These are phyloP conservation scores for Rubia yunnanensis DNA, from an alignment of 257 asterid genomes.

Conservation along the genomic window DNA sequence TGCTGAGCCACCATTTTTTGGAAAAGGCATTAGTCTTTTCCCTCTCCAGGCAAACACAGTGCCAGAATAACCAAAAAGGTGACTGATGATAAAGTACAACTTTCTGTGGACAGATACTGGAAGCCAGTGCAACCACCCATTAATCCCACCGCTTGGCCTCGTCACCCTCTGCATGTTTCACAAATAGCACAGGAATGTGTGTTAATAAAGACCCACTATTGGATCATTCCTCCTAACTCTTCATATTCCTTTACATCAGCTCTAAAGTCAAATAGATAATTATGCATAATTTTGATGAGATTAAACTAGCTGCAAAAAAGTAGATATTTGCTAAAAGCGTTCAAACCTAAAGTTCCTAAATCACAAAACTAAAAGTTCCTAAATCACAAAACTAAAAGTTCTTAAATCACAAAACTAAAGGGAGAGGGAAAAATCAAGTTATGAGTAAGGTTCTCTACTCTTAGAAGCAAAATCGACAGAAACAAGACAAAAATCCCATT, in stretches of 20 bases:
- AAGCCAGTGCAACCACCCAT: conserved; percentile 90
- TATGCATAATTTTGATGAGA: neutral
- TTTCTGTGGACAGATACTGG: conserved; percentile 84
- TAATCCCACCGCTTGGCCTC: conserved; percentile 92
- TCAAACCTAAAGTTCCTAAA: neutral
- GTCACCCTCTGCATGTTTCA: conserved; percentile 63
- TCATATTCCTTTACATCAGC: neutral
- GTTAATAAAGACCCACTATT: no score
- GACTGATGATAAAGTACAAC: conserved; percentile 53
- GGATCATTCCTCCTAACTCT: no score
- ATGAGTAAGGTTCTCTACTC: neutral
- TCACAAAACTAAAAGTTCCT: neutral
- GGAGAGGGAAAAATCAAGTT: neutral
- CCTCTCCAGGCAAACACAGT: conserved; percentile 41
- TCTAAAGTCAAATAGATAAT: neutral
- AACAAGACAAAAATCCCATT: neutral
- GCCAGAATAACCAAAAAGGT: conserved; percentile 39
- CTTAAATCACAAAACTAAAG: neutral
- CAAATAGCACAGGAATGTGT: conserved; percentile 7
- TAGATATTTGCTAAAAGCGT: neutral
- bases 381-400: neutral
- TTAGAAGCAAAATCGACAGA: neutral
- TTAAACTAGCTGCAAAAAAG: neutral
- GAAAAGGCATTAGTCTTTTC: conserved; percentile 24
- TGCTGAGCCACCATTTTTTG: conserved; percentile 40